A percentile compares a stretch with the other conserved stretches of the same genome.
Conservation (phyloP, 805 yeast genomes). For the Candida piceae region DNA sequence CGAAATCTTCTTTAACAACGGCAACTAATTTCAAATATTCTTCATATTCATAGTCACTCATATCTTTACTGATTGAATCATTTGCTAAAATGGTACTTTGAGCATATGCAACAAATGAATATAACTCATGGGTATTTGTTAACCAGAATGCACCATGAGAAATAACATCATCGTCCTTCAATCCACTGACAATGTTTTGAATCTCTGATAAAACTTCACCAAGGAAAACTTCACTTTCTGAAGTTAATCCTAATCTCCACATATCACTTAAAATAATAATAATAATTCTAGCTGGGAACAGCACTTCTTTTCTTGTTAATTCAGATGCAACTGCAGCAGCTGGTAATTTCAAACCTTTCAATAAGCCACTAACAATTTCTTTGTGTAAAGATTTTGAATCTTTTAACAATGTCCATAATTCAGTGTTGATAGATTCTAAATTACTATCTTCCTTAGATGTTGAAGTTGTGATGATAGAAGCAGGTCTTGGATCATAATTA, state of each 20-base stretch:
- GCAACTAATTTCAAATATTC: constrained; percentile 86
- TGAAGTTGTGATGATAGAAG: constrained; percentile 56
- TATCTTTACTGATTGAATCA: constrained; percentile 70
- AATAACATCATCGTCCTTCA: constrained; percentile 81
- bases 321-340: constrained; percentile 80
- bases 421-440: constrained; percentile 71
- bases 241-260: constrained; percentile 96
- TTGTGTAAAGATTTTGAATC: constrained; percentile 69
- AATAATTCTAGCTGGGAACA: constrained; percentile 93
- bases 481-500: constrained; percentile 49
- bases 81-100: constrained; percentile 86
- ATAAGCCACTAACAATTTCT: constrained; percentile 81
- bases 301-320: constrained; percentile 80
- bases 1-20: constrained; percentile 90
- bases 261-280: constrained; percentile 89
- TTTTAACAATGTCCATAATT: constrained; percentile 63
- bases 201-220: constrained; percentile 86
- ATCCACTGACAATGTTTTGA: constrained; percentile 73
- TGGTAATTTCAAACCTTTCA: constrained; percentile 82
- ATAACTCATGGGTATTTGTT: constrained; percentile 91
- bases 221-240: constrained; percentile 84
- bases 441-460: constrained; percentile 38
- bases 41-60: constrained; percentile 85
- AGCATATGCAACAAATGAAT: constrained; percentile 91
- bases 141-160: constrained; percentile 97